These are phyloP conservation scores for Dacryopinax spathularia DNA, from an alignment of 768 basidiomycete genomes.

Conservation along the genomic window DNA sequence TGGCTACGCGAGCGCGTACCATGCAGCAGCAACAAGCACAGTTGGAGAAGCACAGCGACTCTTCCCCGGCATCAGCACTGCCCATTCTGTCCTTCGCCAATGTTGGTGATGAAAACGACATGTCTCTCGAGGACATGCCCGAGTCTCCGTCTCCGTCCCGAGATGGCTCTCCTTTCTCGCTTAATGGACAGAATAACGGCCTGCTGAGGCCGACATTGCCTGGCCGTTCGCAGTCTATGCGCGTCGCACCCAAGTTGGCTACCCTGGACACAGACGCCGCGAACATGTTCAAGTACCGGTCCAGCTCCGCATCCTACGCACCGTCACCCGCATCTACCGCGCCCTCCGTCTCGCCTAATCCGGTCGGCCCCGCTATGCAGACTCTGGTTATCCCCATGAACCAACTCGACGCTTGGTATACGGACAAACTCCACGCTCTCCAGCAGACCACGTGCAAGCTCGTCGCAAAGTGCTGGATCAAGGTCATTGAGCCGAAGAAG, in stretches of 20 bases:
- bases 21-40: constrained; percentile 2
- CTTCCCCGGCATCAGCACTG: neutral
- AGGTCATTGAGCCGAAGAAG: constrained; percentile 30
- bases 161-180: neutral
- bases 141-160: constrained; percentile 6
- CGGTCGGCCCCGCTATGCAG: constrained; percentile 13
- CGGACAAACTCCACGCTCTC: constrained; percentile 19
- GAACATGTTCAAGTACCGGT: constrained; percentile 6
- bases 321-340: neutral
- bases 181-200: neutral
- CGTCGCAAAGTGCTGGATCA: constrained; percentile 29
- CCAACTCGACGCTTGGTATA: constrained; percentile 20
- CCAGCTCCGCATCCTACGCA: constrained; percentile 4
- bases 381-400: constrained; percentile 17
- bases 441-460: constrained; percentile 25
- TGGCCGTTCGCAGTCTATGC: neutral
- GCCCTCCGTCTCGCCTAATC: constrained; percentile 16
- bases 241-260: neutral
- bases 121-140: constrained; percentile 10
- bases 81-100: neutral
- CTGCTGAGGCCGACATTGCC: neutral
- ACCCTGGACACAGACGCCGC: constrained; percentile 5
- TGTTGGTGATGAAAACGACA: constrained; percentile 12
- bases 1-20: neutral
- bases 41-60: neutral